phyloP scores from a whole-genome alignment of 192 early-diverging fungal genomes.

The Podila epicladia region DNA sequence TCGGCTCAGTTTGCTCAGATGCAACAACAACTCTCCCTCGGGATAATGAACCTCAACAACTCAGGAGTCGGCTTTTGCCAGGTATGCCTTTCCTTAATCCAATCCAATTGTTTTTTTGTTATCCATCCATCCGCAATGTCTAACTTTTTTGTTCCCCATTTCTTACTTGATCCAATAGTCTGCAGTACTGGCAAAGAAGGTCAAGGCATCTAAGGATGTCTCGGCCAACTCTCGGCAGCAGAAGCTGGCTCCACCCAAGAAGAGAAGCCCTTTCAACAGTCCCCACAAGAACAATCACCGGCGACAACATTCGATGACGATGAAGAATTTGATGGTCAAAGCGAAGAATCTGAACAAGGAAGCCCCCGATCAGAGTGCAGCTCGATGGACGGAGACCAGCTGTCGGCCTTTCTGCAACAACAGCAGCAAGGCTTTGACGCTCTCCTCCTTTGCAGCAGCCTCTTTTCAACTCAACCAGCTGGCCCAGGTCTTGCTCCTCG shows the following conservation, averaged over 20 bases:
- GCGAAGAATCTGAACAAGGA: slow-evolving; percentile 39
- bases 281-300: slow-evolving; percentile 41
- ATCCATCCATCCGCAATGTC: slow-evolving; percentile 9
- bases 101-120: neutral
- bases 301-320: slow-evolving; percentile 51
- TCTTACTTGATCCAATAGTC: slow-evolving; percentile 13
- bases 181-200: slow-evolving; percentile 57
- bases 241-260: slow-evolving; percentile 50
- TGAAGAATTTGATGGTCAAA: slow-evolving; percentile 49
- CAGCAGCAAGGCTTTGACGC: slow-evolving; percentile 50
- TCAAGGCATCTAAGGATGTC: slow-evolving; percentile 21
- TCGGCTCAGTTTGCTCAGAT: slow-evolving; percentile 51
- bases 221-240: slow-evolving; percentile 55
- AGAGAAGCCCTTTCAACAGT: slow-evolving; percentile 35
- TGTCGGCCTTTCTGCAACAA: slow-evolving; percentile 53
- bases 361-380: slow-evolving; percentile 51
- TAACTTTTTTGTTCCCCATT: neutral
- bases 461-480: slow-evolving; percentile 29
- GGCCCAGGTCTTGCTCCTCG: slow-evolving; percentile 25
- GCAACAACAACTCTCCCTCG: slow-evolving; percentile 47
- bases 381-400: slow-evolving; percentile 52
- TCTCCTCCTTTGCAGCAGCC: slow-evolving; percentile 54
- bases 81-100: slow-evolving; percentile 7
- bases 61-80: slow-evolving; percentile 54
- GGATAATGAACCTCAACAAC: slow-evolving; percentile 17